phyloP scores from a whole-genome alignment of 352 stramenopile genomes.

The Plasmopara muralis region DNA sequence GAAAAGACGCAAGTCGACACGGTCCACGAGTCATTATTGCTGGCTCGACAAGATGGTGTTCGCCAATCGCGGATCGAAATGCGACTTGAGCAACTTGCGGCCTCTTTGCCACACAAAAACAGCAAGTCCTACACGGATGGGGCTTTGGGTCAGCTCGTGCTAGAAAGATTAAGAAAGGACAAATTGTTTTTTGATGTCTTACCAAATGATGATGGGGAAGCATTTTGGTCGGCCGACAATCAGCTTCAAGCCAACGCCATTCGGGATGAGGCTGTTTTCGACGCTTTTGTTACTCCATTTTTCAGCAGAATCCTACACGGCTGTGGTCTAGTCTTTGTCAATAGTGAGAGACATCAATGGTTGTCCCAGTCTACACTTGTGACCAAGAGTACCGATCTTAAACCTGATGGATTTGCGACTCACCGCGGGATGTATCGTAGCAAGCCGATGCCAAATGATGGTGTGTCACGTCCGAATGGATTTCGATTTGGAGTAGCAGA shows the following conservation, averaged over 20 bases:
- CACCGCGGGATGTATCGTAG: not conserved
- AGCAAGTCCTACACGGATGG: not conserved
- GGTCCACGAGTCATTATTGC: not conserved
- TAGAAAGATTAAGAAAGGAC: not conserved
- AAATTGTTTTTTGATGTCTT: not conserved
- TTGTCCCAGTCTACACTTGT: not conserved
- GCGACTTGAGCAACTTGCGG: not conserved
- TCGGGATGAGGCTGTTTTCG: not conserved
- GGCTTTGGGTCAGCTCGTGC: not conserved
- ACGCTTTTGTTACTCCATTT: constrained; percentile 4
- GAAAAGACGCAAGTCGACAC: not conserved
- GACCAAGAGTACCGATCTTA: constrained; percentile 1
- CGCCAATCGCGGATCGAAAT: not conserved
- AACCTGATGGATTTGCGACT: constrained; percentile 1
- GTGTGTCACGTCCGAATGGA: not conserved
- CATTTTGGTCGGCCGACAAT: not conserved
- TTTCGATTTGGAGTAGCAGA: constrained; percentile 4
- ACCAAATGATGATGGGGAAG: not conserved
- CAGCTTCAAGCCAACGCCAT: constrained; percentile 3
- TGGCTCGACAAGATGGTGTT: not conserved
- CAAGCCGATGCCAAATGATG: constrained; percentile 1
- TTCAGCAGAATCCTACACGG: not conserved
- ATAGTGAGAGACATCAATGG: constrained; percentile 1
- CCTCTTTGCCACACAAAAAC: not conserved
- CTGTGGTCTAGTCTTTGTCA: constrained; percentile 1